phyloP scores from a whole-genome alignment of 2,329 filamentous ascomycete species.

The Epichloe amarillans region DNA sequence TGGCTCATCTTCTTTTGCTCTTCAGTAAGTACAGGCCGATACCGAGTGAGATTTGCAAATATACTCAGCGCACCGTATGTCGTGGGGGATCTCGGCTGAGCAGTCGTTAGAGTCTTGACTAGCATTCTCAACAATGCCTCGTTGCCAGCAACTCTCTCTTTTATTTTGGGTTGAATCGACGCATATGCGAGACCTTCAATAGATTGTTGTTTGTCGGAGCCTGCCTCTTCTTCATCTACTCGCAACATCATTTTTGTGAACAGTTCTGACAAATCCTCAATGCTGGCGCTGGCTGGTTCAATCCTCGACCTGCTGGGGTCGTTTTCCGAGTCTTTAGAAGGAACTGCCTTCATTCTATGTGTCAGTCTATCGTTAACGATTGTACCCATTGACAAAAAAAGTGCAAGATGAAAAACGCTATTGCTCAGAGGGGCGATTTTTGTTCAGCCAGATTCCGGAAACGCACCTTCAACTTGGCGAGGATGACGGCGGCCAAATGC shows the following conservation, averaged over 20 bases:
- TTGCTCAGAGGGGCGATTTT: not conserved
- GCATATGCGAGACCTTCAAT: slow-evolving; percentile 89
- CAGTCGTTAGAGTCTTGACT: slow-evolving; percentile 46
- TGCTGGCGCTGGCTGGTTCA: slow-evolving; percentile 42
- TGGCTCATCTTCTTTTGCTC: slow-evolving; percentile 88
- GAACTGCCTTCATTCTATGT: slow-evolving; percentile 38
- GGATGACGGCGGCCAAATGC: slow-evolving; percentile 57
- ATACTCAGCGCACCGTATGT: slow-evolving; percentile 82
- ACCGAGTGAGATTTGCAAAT: slow-evolving; percentile 71
- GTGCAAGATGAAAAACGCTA: not conserved
- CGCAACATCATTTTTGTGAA: slow-evolving; percentile 54
- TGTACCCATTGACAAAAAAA: not conserved
- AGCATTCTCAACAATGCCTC: slow-evolving; percentile 54
- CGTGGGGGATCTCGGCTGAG: slow-evolving; percentile 52
- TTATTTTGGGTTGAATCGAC: slow-evolving; percentile 72
- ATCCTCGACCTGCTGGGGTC: slow-evolving; percentile 31
- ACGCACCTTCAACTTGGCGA: slow-evolving; percentile 54
- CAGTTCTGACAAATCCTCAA: slow-evolving; percentile 51
- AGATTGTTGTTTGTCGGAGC: slow-evolving; percentile 49
- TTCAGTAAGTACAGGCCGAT: slow-evolving; percentile 64
- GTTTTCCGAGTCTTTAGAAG: slow-evolving; percentile 26
- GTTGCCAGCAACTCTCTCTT: slow-evolving; percentile 66
- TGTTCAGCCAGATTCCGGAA: not conserved
- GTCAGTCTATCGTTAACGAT: slow-evolving; percentile 34
- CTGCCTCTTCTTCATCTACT: slow-evolving; percentile 37